A percentile compares a stretch with the other conserved stretches of the same genome.
These are phyloP conservation scores for Boletus rubroflammeus DNA, from an alignment of 768 basidiomycete genomes.

Conservation along the genomic window DNA sequence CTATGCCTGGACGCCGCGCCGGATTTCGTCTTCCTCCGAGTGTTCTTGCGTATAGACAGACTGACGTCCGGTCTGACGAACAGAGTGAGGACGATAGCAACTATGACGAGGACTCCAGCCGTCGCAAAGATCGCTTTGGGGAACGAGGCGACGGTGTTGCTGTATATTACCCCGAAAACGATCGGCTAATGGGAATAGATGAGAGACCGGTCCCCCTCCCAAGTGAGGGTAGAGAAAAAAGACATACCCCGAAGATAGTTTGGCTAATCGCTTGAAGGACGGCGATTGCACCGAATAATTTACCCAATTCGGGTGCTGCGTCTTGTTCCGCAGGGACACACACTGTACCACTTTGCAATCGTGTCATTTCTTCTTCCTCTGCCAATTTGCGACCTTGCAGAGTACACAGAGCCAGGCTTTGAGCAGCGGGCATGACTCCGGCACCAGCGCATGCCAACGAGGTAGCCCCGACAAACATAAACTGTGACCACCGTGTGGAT, in stretches of 20 bases:
- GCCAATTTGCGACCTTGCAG: slow-evolving; percentile 33
- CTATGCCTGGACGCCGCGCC: slow-evolving; percentile 2
- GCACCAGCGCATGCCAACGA: slow-evolving; percentile 63
- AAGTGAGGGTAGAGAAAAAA: not conserved
- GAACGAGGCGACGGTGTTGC: slow-evolving; percentile 55
- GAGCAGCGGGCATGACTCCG: slow-evolving; percentile 63
- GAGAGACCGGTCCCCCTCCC: slow-evolving; percentile 6
- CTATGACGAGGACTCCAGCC: slow-evolving; percentile 52
- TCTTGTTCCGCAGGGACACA: slow-evolving; percentile 11
- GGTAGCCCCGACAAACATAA: slow-evolving; percentile 55
- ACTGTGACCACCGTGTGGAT: slow-evolving; percentile 30
- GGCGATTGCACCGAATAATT: slow-evolving; percentile 69
- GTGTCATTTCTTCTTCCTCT: slow-evolving; percentile 36
- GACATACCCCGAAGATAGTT: slow-evolving; percentile 49
- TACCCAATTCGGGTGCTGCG: slow-evolving; percentile 43
- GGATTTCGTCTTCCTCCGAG: slow-evolving; percentile 4
- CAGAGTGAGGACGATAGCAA: slow-evolving; percentile 45
- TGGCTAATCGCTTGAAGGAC: slow-evolving; percentile 64
- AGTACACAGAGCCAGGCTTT: slow-evolving; percentile 74
- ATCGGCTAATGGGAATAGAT: slow-evolving; percentile 47
- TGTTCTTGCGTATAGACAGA: slow-evolving; percentile 17
- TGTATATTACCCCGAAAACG: slow-evolving; percentile 66
- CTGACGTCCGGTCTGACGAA: slow-evolving; percentile 37
- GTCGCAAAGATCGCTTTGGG: slow-evolving; percentile 68
- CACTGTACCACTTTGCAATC: slow-evolving; percentile 3